These are phyloP conservation scores for Paracamarosporium sp. DNA, from an alignment of 2,329 filamentous ascomycete genomes.

Conservation along the genomic window DNA sequence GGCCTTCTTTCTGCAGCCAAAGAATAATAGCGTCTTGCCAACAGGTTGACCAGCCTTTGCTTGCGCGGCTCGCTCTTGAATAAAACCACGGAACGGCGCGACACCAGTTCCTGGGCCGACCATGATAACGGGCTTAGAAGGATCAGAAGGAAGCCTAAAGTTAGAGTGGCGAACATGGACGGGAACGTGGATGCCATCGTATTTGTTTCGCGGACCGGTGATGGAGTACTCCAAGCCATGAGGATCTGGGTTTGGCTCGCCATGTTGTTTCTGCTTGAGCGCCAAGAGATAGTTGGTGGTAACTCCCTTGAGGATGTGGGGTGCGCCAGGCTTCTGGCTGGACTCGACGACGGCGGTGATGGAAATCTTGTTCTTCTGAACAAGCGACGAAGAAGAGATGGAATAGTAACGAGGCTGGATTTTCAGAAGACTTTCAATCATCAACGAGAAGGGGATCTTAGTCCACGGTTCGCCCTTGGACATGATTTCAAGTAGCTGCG, in stretches of 20 bases:
- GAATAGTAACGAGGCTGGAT: conserved; percentile 99
- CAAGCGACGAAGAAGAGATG: conserved; percentile 94
- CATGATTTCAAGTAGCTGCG: conserved; percentile 78
- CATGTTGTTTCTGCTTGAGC: conserved; percentile 95
- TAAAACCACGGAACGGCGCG: conserved; percentile 92
- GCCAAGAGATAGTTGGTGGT: conserved; percentile 96
- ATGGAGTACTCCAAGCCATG: conserved; percentile 88
- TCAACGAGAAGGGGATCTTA: conserved; percentile 88
- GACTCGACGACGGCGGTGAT: conserved; percentile 95
- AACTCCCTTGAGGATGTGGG: conserved; percentile 86
- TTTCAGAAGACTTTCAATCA: conserved; percentile 93
- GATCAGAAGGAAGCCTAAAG: conserved; percentile 97
- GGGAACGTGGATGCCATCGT: conserved; percentile 92
- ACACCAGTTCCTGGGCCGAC: conserved; percentile 96
- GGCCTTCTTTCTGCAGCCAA: conserved; percentile 84
- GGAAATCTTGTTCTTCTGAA: conserved; percentile 93
- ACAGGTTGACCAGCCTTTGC: conserved; percentile 81
- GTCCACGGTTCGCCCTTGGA: conserved; percentile 78
- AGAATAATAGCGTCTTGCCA: conserved; percentile 90
- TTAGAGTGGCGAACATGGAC: conserved; percentile 98
- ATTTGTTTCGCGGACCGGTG: conserved; percentile 91
- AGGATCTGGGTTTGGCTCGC: conserved; percentile 79
- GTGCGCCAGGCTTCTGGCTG: conserved; percentile 75
- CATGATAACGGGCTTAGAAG: conserved; percentile 92
- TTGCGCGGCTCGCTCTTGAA: conserved; percentile 89